Conservation (phyloP, 1,139 yeast species). For the Pichia sp. region DNA sequence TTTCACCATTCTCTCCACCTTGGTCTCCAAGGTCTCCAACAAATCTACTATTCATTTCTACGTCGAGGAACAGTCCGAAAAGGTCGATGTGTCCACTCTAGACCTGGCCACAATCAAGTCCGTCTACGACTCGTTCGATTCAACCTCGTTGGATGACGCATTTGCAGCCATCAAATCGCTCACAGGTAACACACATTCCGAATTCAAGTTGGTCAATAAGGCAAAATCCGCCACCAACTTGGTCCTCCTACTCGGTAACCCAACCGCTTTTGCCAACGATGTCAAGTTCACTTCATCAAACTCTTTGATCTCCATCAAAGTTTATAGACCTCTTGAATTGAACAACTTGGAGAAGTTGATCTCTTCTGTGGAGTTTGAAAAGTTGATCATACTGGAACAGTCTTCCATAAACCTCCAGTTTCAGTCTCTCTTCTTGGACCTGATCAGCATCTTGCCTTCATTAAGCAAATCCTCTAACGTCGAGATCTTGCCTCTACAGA, state of each 20-base stretch:
- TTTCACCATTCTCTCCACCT: constrained; percentile 53
- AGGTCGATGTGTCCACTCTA: not conserved
- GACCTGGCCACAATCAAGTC: constrained; percentile 9
- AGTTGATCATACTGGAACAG: constrained; percentile 63
- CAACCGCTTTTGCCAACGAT: constrained; percentile 35
- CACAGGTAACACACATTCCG: constrained; percentile 32
- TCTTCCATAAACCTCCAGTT: constrained; percentile 49
- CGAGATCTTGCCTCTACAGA: constrained; percentile 54
- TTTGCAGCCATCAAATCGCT: constrained; percentile 30
- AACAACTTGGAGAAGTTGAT: constrained; percentile 40
- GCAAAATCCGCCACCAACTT: constrained; percentile 30
- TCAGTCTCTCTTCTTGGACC: constrained; percentile 68
- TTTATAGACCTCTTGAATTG: constrained; percentile 69
- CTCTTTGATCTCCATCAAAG: constrained; percentile 54
- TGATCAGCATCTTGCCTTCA: constrained; percentile 54
- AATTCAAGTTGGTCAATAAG: constrained; percentile 36
- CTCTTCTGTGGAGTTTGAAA: constrained; percentile 9
- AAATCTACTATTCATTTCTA: constrained; percentile 69
- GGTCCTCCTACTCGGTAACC: constrained; percentile 59
- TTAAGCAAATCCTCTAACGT: constrained; percentile 34
- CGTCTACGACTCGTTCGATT: constrained; percentile 20
- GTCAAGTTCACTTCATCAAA: constrained; percentile 38
- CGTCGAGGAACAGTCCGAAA: not conserved
- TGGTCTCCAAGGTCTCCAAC: constrained; percentile 45
- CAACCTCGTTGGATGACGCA: constrained; percentile 24